Evolutionary conservation across 257 asterid genomes (phyloP).

Genomic region (Petunia axillaris): DNA sequence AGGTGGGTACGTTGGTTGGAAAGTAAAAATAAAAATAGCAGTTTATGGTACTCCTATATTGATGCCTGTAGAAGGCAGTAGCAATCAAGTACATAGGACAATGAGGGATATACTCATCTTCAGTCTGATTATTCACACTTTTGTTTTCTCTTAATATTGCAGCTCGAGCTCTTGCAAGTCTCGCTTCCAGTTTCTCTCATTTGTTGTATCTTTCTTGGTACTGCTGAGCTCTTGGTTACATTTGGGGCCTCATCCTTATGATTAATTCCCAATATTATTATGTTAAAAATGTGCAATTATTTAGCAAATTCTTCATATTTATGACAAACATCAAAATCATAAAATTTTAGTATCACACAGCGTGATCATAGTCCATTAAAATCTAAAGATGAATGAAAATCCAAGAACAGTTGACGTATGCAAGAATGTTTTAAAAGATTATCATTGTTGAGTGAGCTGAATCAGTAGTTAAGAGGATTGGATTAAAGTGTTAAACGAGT

Average conservation of each 20-base stretch:
- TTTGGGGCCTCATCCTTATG: neutral
- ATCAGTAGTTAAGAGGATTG: too few relatives aligned
- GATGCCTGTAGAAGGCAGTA: slow-evolving; percentile 55
- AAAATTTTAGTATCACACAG: neutral
- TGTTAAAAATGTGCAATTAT: neutral
- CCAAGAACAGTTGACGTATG: neutral
- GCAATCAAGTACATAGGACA: slow-evolving; percentile 74
- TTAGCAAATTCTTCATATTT: neutral
- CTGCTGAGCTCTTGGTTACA: neutral
- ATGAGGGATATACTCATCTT: slow-evolving; percentile 50
- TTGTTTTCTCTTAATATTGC: slow-evolving; percentile 44
- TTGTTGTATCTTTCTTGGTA: slow-evolving; percentile 34
- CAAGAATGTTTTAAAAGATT: neutral
- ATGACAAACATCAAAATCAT: neutral
- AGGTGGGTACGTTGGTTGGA: neutral
- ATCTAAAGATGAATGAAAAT: neutral
- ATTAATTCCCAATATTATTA: neutral
- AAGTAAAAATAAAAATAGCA: neutral
- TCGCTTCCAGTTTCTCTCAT: slow-evolving; percentile 49
- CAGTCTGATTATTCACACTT: neutral
- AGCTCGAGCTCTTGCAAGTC: slow-evolving; percentile 54
- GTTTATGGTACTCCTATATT: neutral
- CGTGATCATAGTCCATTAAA: neutral
- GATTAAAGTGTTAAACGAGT: too few relatives aligned
- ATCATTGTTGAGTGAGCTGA: neutral